Evolutionary conservation across 495 filamentous ascomycete genomes (phyloP).

Genomic region (Hyaloscypha hepaticicola): DNA sequence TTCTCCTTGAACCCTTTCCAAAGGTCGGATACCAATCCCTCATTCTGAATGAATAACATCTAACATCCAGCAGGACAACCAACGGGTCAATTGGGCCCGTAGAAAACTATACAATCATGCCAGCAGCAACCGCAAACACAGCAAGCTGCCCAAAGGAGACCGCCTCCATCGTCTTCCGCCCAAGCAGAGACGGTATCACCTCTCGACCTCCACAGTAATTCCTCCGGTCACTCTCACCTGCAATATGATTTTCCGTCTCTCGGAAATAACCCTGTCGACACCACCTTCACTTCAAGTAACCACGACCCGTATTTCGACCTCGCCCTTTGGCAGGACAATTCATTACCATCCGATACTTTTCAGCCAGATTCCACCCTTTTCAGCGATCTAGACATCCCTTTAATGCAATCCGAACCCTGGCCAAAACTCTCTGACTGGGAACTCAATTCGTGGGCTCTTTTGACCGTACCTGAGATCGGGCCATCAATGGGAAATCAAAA

Average conservation of each 20-base stretch:
- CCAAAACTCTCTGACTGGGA: neutral
- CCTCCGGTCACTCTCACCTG: neutral
- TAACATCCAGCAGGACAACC: neutral
- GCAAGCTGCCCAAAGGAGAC: neutral
- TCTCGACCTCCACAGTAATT: neutral
- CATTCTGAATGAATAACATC: neutral
- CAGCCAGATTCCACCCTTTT: neutral
- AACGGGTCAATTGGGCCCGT: conserved; percentile 2
- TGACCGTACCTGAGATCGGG: neutral
- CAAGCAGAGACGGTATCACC: neutral
- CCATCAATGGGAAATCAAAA: neutral
- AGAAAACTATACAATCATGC: conserved; percentile 12
- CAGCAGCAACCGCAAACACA: neutral
- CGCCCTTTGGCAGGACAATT: neutral
- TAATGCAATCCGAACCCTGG: neutral
- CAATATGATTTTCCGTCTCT: neutral
- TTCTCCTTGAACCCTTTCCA: neutral
- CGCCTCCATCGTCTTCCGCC: neutral
- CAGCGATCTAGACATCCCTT: neutral
- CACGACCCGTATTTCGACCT: neutral
- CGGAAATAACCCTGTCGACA: neutral
- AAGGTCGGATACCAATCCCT: neutral
- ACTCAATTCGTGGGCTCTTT: neutral
- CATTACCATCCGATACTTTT: no score
- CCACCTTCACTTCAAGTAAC: neutral